Evolutionary conservation across 805 yeast genomes (phyloP), one percentile per base, ranked within the genome.

Genomic region (Maudiozyma bulderi): DNA sequence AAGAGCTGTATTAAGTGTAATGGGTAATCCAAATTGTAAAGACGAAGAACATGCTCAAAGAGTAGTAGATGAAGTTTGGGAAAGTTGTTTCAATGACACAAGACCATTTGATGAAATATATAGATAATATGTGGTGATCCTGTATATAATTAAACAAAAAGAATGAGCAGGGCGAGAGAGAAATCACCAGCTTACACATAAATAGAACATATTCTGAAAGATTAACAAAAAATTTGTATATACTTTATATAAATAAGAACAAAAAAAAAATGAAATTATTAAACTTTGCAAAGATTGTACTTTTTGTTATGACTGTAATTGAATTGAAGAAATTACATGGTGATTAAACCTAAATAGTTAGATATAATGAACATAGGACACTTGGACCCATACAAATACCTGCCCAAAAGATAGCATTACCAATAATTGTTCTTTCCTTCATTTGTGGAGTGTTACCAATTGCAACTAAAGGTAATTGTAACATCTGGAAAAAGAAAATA

Each of bases 71-170:
- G 84, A 85, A 55, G 98, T 93, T 6, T 93, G 95, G 84, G 84
- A 82, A 53, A 82, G 91, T 44, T 93, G 99, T 64, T 93, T 89
- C 64, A 83, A 82, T 59, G 99, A 93, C 61, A 91, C 98, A 1
- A 73, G 99, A 59, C 99, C 99, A 1, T 93, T 88, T 67, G 98
- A 93, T 58, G 82, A 86, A 60, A 90, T 93, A 35, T 93, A 87
- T 64, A 74, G 88, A 52, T 84, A 67, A 62, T 11, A 14, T 14
- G 11, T 20, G 11, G 35, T 28, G 35, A 32, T 34, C 40, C 26
- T 43, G 40, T 43, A 43, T 11, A 43, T 43, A 42, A 8, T 6
- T 37, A 37, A 11, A 6, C 8, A 37, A 37, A 37, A 20, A 20
- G 26, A 20, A 20, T 4, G 26, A 20, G 4, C 2, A 20, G 26